phyloP scores from a whole-genome alignment of 1,139 yeast genomes.

The Protomyces lactucae-debilis region DNA sequence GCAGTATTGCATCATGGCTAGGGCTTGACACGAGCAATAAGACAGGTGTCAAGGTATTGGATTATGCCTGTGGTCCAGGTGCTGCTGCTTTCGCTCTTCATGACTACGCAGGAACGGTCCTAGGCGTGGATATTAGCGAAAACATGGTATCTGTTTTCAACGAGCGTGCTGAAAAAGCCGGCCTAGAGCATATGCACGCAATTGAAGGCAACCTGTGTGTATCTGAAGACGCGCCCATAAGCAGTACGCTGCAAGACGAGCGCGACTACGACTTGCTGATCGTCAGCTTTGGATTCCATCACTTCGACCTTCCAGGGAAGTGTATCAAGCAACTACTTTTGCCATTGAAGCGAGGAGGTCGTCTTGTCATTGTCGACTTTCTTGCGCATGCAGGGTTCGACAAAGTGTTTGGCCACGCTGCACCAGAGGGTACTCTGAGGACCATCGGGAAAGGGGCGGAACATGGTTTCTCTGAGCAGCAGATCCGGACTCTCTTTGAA shows the following conservation, averaged over 20 bases:
- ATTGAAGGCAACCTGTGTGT: not conserved
- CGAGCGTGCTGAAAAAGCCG: not conserved
- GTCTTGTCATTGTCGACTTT: constrained; percentile 19
- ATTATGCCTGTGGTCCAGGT: constrained; percentile 23
- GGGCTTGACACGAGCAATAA: not conserved
- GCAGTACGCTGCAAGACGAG: not conserved
- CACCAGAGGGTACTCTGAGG: not conserved
- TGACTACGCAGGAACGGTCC: not conserved
- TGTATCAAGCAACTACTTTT: not conserved
- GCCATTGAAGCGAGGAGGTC: constrained; percentile 2
- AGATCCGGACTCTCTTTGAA: constrained; percentile 1
- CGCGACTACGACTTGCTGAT: constrained; percentile 2
- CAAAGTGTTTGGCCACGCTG: not conserved
- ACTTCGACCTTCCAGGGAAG: constrained; percentile 11
- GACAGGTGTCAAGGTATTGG: not conserved
- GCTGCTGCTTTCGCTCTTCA: not conserved
- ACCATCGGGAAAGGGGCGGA: constrained; percentile 15
- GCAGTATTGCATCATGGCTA: constrained; percentile 1
- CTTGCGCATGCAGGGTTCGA: constrained; percentile 3
- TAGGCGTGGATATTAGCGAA: constrained; percentile 9
- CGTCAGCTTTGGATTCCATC: constrained; percentile 10
- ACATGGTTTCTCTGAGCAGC: not conserved
- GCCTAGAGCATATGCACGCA: not conserved
- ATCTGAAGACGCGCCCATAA: not conserved
- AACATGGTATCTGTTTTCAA: constrained; percentile 8